Evolutionary conservation across 345 rosid genomes (phyloP), one percentile per base, ranked within the genome.

Genomic region (Acer saccharum): DNA sequence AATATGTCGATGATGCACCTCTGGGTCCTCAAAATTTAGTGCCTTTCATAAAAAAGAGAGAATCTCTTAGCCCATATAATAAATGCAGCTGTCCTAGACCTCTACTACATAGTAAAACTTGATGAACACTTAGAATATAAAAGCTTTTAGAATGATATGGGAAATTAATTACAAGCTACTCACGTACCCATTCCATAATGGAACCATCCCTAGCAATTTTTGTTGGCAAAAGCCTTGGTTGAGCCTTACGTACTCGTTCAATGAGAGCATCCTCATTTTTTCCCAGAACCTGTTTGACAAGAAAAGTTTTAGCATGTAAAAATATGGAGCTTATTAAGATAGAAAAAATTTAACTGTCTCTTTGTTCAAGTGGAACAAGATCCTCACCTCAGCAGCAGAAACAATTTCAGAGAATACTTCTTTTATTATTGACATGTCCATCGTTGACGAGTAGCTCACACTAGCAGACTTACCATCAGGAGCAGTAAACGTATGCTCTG

Each of bases 371-470:
- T 57, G 70, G 71, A 71, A 44, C 43, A 46, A 72, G 41, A 65
- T 65, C 39, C 52, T 87, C 82, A 96, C 98, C 99, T 92, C 92
- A 64, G 98, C 92, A 8, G 98, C 95, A 5, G 91, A 87, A 72
- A 89, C 81, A 69, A 94, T 87, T 78, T 72, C 86, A 58, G 90
- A 84, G 83, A 96, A 96, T 52, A 94, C 88, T 86, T 90, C 98
- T 68, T 79, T 89, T 70, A 91, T 84, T 85, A 96, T 92, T 72
- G 93, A 88, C 83, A 92, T 89, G 80, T 96, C 99, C 98, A 96
- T 96, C 52, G 98, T 94, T 74, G 98, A 76, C 66, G 98, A 96
- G 89, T 91, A 89, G 91, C 99, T 94, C 79, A 96, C 95, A 80
- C 93, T 89, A 64, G 97, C 98, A 74, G 75, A 89, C 81, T 87